Conservation (phyloP, 805 yeast species). For the Spathaspora hagerdaliae region DNA sequence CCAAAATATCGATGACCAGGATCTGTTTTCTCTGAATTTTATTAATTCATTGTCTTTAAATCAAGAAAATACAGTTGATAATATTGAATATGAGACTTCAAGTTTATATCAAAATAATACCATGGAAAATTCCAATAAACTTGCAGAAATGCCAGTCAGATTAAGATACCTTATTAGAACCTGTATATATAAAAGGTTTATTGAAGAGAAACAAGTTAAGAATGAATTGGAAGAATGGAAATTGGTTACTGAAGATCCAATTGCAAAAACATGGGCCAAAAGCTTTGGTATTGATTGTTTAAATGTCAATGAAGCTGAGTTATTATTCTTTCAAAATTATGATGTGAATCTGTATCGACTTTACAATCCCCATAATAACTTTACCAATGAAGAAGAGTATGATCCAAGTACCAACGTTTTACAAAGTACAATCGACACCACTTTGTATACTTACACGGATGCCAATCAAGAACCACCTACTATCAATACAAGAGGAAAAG, state of each 20-base stretch:
- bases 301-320: constrained; percentile 50
- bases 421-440: constrained; percentile 32
- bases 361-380: constrained; percentile 25
- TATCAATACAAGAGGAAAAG: background rate
- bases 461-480: constrained; percentile 1
- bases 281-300: constrained; percentile 52
- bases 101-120: constrained; percentile 18
- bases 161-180: constrained; percentile 54
- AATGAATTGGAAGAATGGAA: constrained; percentile 43
- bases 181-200: constrained; percentile 49
- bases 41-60: constrained; percentile 1
- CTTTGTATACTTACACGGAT: constrained; percentile 20
- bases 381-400: constrained; percentile 17
- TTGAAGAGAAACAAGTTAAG: constrained; percentile 19
- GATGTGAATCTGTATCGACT: constrained; percentile 26
- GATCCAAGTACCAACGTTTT: constrained; percentile 20
- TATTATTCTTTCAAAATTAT: constrained; percentile 31
- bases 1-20: background rate
- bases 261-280: constrained; percentile 49
- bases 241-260: constrained; percentile 58
- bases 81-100: constrained; percentile 27
- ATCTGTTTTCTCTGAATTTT: background rate
- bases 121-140: constrained; percentile 19
- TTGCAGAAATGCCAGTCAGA: constrained; percentile 49
- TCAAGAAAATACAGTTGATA: constrained; percentile 13